phyloP scores from a whole-genome alignment of 164 flowering plant species.

The Malania oleifera region DNA sequence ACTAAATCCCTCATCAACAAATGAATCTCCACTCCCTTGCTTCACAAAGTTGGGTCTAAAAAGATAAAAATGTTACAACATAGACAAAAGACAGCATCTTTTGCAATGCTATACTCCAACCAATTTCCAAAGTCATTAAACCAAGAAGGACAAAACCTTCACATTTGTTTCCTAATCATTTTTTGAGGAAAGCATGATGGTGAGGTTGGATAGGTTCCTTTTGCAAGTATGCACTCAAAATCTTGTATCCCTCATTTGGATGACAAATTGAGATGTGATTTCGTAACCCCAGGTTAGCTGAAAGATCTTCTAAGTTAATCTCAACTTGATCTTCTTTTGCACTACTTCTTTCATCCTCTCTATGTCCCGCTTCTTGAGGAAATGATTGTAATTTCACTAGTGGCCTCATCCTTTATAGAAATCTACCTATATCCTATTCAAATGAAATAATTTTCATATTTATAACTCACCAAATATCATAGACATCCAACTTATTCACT shows the following conservation, averaged over 20 bases:
- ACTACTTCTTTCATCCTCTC: too few species aligned
- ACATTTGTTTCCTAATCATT: background rate
- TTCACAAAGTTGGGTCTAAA: background rate
- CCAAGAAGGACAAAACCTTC: slow-evolving; percentile 10
- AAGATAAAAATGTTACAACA: slow-evolving; percentile 10
- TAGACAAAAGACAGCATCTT: slow-evolving; percentile 10
- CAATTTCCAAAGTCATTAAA: slow-evolving; percentile 3
- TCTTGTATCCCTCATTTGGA: slow-evolving; percentile 6
- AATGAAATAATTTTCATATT: too few species aligned
- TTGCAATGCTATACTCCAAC: slow-evolving; percentile 16
- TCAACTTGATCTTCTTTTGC: too few species aligned
- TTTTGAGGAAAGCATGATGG: background rate
- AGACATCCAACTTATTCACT: too few species aligned
- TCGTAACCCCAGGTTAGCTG: background rate
- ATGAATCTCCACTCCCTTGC: background rate
- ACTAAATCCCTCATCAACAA: background rate
- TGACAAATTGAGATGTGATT: background rate
- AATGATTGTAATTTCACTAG: too few species aligned
- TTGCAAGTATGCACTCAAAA: slow-evolving; percentile 11
- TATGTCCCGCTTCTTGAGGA: too few species aligned
- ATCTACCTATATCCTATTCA: too few species aligned
- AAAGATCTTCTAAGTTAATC: background rate
- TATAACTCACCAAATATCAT: too few species aligned
- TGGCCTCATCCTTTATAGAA: too few species aligned
- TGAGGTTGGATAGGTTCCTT: background rate